Evolutionary conservation across 2,329 filamentous ascomycete species (phyloP), one percentile per base, ranked within the genome.

Genomic region (Pseudopithomyces maydicus): DNA sequence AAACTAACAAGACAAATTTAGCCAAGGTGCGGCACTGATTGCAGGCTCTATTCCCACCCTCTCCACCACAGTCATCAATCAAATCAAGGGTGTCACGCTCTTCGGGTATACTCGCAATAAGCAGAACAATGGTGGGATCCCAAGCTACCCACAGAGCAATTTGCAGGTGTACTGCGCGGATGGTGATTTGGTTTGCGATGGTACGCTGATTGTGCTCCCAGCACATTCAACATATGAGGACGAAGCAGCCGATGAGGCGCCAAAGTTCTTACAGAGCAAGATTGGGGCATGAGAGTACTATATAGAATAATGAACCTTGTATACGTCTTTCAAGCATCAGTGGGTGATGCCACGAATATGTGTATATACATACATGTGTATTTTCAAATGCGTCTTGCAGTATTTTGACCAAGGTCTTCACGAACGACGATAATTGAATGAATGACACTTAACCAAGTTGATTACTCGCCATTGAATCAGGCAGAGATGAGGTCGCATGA

Each of bases 31-130:
- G 4, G 77, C 77, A 12, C 64, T 78, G 33, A 76, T 77, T 26
- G 73, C 74, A 2, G 69, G 65, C 12, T 66, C 76, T 0, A 67
- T 78, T 45, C 59, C 67, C 17, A 62, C 65, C 10, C 65, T 75
- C 7, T 60, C 61, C 14, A 29, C 62, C 14, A 56, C 59, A 1
- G 64, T 76, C 19, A 67, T 67, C 51, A 50, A 65, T 26, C 66
- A 68, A 26, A 65, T 78, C 54, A 72, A 72, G n/a, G 77, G 76
- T 14, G 66, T 74, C 2, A 75, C 77, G 23, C 65, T 77, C 15
- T 79, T 76, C 46, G 76, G 77, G 12, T 75, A 79, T 64, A 78
- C 77, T 6, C 68, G 71, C 58, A 78, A 78, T 50, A 46, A 53
- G 50, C 75, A 78, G 63, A 75, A 77, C 49, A 52, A 56, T 26